Base-by-base conservation (phyloP, 140 eudicot species). In the Anethum foeniculum region DNA sequence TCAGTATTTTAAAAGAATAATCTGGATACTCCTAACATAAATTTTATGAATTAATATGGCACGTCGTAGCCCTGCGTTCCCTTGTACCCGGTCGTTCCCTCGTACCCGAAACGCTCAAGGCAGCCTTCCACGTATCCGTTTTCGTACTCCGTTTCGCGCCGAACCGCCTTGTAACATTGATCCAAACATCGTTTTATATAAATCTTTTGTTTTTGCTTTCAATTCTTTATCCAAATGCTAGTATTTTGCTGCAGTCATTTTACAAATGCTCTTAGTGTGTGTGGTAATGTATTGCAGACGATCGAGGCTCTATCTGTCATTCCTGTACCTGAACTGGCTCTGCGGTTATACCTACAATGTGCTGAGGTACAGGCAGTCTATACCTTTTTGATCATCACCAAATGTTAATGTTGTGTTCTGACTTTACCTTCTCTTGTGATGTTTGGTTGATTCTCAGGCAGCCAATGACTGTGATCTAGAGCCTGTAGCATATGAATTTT, bases 401-500 rank as follows among this genome's bases (percentile, higher is more conserved):
- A 60, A 14, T 79, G 62, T 28, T 6, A 18, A 54, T 25, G 43
- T 52, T 81, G 14, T 36, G 58, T 81, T 72, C 39, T 56, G 25
- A 27, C 69, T 82, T 21, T 34, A 84, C 76, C 60, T 78, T 12
- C 36, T 48, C 25, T 81, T 79, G 41, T 60, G 13, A 78, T 78
- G 34, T 36, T 60, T 86, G 28, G 18, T 58, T 79, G 27, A 78
- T 77, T 78, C 51, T 34, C 90, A 95, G 99, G 99, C 97, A 83
- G 97, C 99, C 84, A 90, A 90, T 86, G 97, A 92, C 83, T 95
- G 90, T 86, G 98, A 95, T 84, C 93, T 95, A 39, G 99, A 95
- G 83, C 97, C 99, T 86, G 93, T 95, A 32, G 99, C 99, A 54
- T 95, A 95, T 81, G 99, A 95, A 71, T 93, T 95, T 84, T 95